Conservation (phyloP, 371 early-diverging fungal genomes). For the Paraphysoderma sedebokerense region DNA sequence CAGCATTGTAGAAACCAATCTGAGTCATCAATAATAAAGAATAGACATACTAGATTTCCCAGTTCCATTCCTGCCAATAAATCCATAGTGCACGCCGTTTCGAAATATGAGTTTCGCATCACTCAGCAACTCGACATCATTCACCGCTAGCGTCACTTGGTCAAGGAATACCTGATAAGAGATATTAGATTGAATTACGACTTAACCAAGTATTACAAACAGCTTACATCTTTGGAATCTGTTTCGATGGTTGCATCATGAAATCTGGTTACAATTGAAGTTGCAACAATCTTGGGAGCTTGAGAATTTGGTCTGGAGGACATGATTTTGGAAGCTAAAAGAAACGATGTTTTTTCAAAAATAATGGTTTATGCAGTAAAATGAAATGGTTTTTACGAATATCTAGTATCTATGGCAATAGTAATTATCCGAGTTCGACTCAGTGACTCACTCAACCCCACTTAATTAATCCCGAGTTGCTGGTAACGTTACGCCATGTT, state of each 20-base stretch:
- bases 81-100: slow-evolving; percentile 43
- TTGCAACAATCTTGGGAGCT: slow-evolving; percentile 38
- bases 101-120: slow-evolving; percentile 45
- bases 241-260: slow-evolving; percentile 63
- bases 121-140: slow-evolving; percentile 33
- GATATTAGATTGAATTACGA: neutral
- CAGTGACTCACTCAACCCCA: too few relatives aligned
- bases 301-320: too few relatives aligned
- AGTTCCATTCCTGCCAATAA: slow-evolving; percentile 77
- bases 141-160: slow-evolving; percentile 50
- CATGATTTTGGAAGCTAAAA: too few relatives aligned
- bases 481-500: too few relatives aligned
- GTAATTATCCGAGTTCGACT: too few relatives aligned
- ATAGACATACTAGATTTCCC: slow-evolving; percentile 56
- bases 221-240: slow-evolving; percentile 32
- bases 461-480: too few relatives aligned
- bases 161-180: slow-evolving; percentile 38
- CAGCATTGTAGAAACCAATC: too few relatives aligned
- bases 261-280: slow-evolving; percentile 70
- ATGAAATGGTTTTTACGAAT: too few relatives aligned
- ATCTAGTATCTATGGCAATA: too few relatives aligned
- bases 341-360: too few relatives aligned
- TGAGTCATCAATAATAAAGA: neutral
- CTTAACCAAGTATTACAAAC: neutral
- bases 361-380: too few relatives aligned